phyloP scores from a whole-genome alignment of 2,329 filamentous ascomycete genomes.

The Botrytis fabae region DNA sequence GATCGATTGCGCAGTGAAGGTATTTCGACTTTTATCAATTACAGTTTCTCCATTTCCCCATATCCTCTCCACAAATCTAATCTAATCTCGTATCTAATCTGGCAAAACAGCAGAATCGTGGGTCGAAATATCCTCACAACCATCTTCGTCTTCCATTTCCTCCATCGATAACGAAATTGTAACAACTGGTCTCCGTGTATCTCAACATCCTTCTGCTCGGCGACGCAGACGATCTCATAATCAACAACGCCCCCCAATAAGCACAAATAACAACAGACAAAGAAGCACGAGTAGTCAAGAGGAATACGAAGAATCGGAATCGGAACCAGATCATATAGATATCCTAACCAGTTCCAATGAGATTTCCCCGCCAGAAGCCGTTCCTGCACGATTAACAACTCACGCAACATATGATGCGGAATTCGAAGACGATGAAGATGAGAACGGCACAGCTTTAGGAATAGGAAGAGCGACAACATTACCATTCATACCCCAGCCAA shows the following conservation, averaged over 20 bases:
- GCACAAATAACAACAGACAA: constrained; percentile 45
- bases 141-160: constrained; percentile 89
- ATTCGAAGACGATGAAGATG: constrained; percentile 54
- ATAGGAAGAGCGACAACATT: constrained; percentile 30
- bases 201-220: constrained; percentile 60
- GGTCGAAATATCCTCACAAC: constrained; percentile 91
- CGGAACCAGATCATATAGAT: constrained; percentile 68
- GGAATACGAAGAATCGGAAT: constrained; percentile 92
- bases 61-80: constrained; percentile 31
- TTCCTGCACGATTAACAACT: constrained; percentile 30
- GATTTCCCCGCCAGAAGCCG: constrained; percentile 42
- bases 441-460: constrained; percentile 74
- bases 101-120: constrained; percentile 70
- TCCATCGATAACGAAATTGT: constrained; percentile 86
- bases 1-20: constrained; percentile 37
- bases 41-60: not conserved
- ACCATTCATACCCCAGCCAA: constrained; percentile 83
- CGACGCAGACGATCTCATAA: constrained; percentile 52
- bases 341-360: constrained; percentile 61
- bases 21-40: constrained; percentile 20
- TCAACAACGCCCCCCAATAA: constrained; percentile 23
- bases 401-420: constrained; percentile 29
- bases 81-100: constrained; percentile 17
- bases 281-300: constrained; percentile 76
- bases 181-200: constrained; percentile 80